Evolutionary conservation across 164 flowering plant species (phyloP).

Genomic region (Liriodendron chinense): DNA sequence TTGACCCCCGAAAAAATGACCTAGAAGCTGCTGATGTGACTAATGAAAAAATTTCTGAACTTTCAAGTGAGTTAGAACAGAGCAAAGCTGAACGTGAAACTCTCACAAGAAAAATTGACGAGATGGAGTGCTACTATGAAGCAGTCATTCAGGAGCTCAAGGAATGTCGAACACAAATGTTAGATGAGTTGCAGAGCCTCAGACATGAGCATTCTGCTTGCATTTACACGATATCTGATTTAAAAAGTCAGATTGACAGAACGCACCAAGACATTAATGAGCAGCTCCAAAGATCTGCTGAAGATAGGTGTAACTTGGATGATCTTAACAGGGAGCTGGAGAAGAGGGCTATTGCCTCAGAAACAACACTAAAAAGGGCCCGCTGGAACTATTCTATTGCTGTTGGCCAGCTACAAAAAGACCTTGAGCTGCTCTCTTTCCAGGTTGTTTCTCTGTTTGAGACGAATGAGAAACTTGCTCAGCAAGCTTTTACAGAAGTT

Average conservation of each 20-base stretch:
- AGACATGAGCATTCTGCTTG: slow-evolving; percentile 80
- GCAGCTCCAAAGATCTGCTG: slow-evolving; percentile 44
- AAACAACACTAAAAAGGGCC: slow-evolving; percentile 75
- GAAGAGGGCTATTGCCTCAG: slow-evolving; percentile 67
- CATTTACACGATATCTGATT: slow-evolving; percentile 57
- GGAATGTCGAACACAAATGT: slow-evolving; percentile 83
- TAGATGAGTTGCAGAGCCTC: slow-evolving; percentile 78
- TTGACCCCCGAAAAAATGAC: slow-evolving; percentile 15
- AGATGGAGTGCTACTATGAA: slow-evolving; percentile 98
- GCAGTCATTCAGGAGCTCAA: slow-evolving; percentile 86
- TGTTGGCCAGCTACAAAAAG: slow-evolving; percentile 79
- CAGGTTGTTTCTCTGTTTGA: slow-evolving; percentile 91
- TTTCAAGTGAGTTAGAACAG: slow-evolving; percentile 69
- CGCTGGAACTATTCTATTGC: slow-evolving; percentile 83
- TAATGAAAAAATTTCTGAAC: slow-evolving; percentile 52
- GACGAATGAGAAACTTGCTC: slow-evolving; percentile 80
- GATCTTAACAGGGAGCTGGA: slow-evolving; percentile 74
- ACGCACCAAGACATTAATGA: slow-evolving; percentile 62
- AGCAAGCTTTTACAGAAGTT: slow-evolving; percentile 60
- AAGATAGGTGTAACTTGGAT: slow-evolving; percentile 55
- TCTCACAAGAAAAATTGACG: slow-evolving; percentile 70
- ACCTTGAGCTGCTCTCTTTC: slow-evolving; percentile 81
- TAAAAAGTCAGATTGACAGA: slow-evolving; percentile 64
- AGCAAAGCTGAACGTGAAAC: slow-evolving; percentile 66
- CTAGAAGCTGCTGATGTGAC: slow-evolving; percentile 30